Evolutionary conservation across 2,329 filamentous ascomycete genomes (phyloP).

Genomic region (Aspergillus sp.): DNA sequence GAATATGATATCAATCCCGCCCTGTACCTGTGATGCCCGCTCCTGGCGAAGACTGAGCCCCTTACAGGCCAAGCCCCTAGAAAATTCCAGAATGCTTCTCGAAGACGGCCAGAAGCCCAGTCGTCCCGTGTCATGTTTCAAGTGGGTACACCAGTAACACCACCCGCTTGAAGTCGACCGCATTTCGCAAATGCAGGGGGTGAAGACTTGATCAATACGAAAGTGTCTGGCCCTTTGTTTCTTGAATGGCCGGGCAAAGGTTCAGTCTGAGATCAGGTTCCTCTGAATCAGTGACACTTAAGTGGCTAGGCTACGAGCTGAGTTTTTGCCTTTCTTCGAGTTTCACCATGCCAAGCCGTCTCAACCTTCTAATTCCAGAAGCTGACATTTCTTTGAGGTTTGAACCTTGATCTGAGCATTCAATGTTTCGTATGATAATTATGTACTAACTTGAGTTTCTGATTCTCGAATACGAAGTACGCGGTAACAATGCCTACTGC

Average conservation of each 20-base stretch:
- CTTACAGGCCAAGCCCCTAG: constrained; percentile 2
- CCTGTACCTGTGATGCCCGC: neutral
- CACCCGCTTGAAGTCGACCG: neutral
- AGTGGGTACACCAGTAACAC: neutral
- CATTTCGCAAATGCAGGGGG: neutral
- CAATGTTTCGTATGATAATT: neutral
- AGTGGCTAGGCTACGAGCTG: too few relatives aligned
- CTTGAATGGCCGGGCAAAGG: neutral
- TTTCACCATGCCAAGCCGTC: neutral
- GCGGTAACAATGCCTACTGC: neutral
- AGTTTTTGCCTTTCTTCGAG: too few relatives aligned
- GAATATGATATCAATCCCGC: neutral
- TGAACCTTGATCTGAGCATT: neutral
- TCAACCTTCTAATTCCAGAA: neutral
- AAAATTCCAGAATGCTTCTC: constrained; percentile 31
- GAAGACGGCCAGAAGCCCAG: constrained; percentile 31
- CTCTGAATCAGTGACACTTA: neutral
- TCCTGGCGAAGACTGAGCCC: neutral
- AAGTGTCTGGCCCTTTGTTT: neutral
- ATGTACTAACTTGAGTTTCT: neutral
- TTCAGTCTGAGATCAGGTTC: neutral
- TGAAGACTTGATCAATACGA: neutral
- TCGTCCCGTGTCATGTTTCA: neutral
- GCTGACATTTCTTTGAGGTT: neutral
- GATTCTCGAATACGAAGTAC: neutral